phyloP scores from a whole-genome alignment of 176 grass and related monocot species.

The Oryza nivara region DNA sequence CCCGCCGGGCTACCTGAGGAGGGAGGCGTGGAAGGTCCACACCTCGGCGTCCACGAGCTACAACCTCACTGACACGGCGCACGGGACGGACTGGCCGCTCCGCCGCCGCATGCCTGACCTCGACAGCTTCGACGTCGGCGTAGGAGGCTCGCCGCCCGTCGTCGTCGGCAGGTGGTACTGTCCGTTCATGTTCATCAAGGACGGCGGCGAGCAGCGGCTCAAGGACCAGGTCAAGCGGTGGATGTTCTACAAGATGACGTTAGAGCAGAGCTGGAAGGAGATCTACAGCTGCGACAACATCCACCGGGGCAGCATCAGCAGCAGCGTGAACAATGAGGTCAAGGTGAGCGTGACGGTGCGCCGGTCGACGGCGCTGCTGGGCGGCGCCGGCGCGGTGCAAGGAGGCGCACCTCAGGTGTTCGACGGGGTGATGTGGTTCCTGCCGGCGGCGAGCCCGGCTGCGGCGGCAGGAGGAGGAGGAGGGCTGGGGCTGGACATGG shows the following conservation, averaged over 20 bases:
- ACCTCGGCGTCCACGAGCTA: not conserved
- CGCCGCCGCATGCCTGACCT: conserved; percentile 20
- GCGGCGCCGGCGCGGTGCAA: conserved; percentile 6
- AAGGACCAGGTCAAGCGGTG: conserved; percentile 19
- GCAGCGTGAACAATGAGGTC: not conserved
- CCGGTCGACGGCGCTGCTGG: not conserved
- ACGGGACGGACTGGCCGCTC: conserved; percentile 27
- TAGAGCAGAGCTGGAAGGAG: conserved; percentile 47
- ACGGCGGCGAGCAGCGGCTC: not conserved
- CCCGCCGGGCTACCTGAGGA: conserved; percentile 26
- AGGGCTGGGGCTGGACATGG: conserved; percentile 26
- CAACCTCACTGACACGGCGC: conserved; percentile 6
- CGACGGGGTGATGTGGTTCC: conserved; percentile 9
- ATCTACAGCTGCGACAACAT: not conserved
- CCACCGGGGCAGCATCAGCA: too few species aligned
- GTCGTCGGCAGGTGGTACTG: conserved; percentile 46
- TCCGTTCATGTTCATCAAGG: conserved; percentile 50
- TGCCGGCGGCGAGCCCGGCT: not conserved
- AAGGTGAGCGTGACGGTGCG: not conserved
- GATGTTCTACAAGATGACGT: conserved; percentile 40
- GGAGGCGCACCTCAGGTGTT: not conserved
- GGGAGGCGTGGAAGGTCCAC: conserved; percentile 22
- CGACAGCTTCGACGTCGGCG: too few species aligned
- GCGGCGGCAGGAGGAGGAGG: not conserved
- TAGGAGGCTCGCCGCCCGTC: not conserved